Percentiles rank a stretch among this genome's conserved stretches.
These are phyloP conservation scores for Pyrenophora tritici-repentis DNA, from an alignment of 2,329 filamentous ascomycete species.

Conservation along the genomic window DNA sequence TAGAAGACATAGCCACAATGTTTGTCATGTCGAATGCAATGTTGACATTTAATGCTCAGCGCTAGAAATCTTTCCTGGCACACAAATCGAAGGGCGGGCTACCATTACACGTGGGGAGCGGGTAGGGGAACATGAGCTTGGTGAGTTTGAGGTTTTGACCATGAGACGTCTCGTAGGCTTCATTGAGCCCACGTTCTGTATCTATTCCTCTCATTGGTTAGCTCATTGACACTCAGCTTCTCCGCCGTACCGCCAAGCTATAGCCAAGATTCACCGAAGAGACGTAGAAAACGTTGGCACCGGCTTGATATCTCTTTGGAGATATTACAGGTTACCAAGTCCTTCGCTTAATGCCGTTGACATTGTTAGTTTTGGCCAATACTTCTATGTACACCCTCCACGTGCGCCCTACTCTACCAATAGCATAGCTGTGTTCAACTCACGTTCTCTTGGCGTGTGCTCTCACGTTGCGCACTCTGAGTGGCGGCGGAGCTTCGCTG, in stretches of 20 bases:
- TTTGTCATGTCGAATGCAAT: too few species aligned
- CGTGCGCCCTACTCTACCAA: constrained; percentile 11
- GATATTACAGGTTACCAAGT: neutral
- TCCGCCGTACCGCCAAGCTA: neutral
- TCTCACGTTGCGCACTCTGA: constrained; percentile 13
- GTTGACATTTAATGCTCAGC: too few species aligned
- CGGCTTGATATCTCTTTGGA: constrained; percentile 9
- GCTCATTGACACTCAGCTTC: too few species aligned
- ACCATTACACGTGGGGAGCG: too few species aligned
- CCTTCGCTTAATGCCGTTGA: neutral
- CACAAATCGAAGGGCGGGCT: too few species aligned
- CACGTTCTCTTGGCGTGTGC: constrained; percentile 20
- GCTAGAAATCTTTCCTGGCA: too few species aligned
- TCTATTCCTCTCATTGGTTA: too few species aligned
- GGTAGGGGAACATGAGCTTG: too few species aligned
- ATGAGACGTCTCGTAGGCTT: too few species aligned
- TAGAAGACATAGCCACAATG: too few species aligned
- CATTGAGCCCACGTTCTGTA: too few species aligned
- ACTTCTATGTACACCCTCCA: neutral
- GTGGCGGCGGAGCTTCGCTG: constrained; percentile 17
- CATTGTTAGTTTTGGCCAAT: neutral
- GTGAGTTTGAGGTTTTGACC: too few species aligned
- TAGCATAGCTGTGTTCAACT: constrained; percentile 12
- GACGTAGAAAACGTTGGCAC: neutral
- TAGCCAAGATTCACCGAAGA: constrained; percentile 1